These are phyloP conservation scores for Hyphopichia khmerensis DNA, from an alignment of 1,139 yeast genomes.

Conservation along the genomic window DNA sequence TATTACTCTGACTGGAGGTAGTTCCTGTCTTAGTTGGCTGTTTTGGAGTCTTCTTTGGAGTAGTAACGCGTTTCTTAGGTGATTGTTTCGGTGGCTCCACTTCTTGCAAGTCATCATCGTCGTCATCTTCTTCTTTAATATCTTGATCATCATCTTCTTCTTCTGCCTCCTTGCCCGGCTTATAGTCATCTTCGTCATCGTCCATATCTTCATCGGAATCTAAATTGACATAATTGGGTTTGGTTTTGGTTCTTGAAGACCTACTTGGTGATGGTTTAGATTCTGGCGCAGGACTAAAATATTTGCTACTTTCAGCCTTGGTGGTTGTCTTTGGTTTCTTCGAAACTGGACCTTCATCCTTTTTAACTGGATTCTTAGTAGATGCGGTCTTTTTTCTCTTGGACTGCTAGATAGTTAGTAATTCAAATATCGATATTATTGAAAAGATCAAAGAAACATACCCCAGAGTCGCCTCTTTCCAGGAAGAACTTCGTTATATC, in stretches of 20 bases:
- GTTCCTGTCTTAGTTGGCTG: no score
- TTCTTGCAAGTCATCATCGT: neutral
- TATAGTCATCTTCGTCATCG: conserved; percentile 14
- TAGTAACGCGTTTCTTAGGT: neutral
- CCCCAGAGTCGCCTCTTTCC: conserved; percentile 2
- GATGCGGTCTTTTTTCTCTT: conserved; percentile 5
- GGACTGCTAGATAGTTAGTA: neutral
- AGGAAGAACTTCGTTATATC: conserved; percentile 9
- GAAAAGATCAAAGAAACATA: conserved; percentile 2
- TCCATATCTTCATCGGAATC: conserved; percentile 20
- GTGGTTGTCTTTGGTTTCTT: conserved; percentile 6
- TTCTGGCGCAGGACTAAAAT: conserved; percentile 4
- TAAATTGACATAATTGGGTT: conserved; percentile 8
- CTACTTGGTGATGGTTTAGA: conserved; percentile 7
- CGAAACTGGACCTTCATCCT: conserved; percentile 4
- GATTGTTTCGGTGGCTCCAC: neutral
- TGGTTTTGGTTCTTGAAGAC: conserved; percentile 3
- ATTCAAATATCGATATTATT: conserved; percentile 5
- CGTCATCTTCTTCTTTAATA: conserved; percentile 2
- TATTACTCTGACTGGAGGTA: no score
- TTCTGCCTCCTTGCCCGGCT: conserved; percentile 11
- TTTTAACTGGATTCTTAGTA: neutral
- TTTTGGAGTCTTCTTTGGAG: conserved; percentile 3
- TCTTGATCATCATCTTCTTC: conserved; percentile 15
- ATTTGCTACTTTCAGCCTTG: neutral